Percentiles rank a stretch among this genome's conserved stretches.
These are phyloP conservation scores for Metschnikowia amazonensis DNA, from an alignment of 805 yeast genomes.

Conservation along the genomic window DNA sequence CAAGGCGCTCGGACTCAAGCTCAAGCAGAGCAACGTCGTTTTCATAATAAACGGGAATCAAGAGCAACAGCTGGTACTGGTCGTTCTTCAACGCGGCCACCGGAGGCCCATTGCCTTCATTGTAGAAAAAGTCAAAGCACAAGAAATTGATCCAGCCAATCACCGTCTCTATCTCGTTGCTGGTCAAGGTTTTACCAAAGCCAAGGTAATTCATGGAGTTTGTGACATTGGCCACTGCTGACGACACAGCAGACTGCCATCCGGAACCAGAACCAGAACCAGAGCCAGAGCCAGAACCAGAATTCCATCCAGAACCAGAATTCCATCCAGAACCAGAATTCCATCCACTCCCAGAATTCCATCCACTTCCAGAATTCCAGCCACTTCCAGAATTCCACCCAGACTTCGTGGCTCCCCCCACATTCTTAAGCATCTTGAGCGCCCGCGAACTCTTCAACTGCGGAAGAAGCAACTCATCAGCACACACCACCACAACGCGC, in stretches of 20 bases:
- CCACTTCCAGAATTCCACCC: too few species aligned
- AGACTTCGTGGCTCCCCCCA: too few species aligned
- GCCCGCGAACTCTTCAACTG: slow-evolving; percentile 49
- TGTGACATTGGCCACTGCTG: slow-evolving; percentile 50
- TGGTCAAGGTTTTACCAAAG: slow-evolving; percentile 52
- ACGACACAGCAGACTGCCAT: slow-evolving; percentile 45
- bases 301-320: too few species aligned
- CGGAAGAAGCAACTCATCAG: slow-evolving; percentile 74
- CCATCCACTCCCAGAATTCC: too few species aligned
- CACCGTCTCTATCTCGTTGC: slow-evolving; percentile 61
- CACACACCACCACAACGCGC: slow-evolving; percentile 64
- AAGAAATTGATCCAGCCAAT: slow-evolving; percentile 65
- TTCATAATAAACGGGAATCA: slow-evolving; percentile 66
- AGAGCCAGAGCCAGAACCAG: too few species aligned
- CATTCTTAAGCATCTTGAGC: slow-evolving; percentile 22
- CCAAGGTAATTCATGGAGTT: slow-evolving; percentile 42
- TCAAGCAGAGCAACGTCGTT: slow-evolving; percentile 44
- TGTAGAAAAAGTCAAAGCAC: slow-evolving; percentile 72
- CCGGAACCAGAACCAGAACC: slow-evolving; percentile 22
- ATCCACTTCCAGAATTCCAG: too few species aligned
- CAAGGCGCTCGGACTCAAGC: slow-evolving; percentile 55
- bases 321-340: too few species aligned
- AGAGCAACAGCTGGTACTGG: slow-evolving; percentile 58
- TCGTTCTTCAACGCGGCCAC: slow-evolving; percentile 57
- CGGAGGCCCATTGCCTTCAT: slow-evolving; percentile 79